A percentile compares a stretch with the other conserved stretches of the same genome.
These are phyloP conservation scores for Talinum fruticosum DNA, from an alignment of 148 eudicot species.

Conservation along the genomic window DNA sequence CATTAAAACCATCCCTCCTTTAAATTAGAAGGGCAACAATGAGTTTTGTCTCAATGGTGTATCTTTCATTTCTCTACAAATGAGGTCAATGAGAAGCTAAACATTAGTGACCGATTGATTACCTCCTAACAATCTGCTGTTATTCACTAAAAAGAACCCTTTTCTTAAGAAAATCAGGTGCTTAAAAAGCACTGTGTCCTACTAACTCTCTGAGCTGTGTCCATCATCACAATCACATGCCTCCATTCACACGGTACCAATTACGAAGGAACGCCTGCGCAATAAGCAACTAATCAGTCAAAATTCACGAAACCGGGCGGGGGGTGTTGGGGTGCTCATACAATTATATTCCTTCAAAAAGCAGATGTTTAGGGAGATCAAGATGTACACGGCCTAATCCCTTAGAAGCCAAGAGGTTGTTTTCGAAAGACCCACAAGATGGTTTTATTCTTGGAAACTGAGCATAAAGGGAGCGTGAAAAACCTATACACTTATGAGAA, in stretches of 20 bases:
- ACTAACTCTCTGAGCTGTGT: conserved; percentile 20
- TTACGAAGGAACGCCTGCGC: conserved; percentile 33
- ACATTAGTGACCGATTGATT: background rate
- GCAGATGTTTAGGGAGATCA: background rate
- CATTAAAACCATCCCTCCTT: conserved; percentile 23
- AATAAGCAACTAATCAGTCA: conserved; percentile 15
- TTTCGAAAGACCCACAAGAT: background rate
- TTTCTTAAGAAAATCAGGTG: conserved; percentile 11
- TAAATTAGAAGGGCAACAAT: conserved; percentile 29
- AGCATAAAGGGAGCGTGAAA: no score
- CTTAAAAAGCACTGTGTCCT: conserved; percentile 27
- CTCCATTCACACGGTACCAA: conserved; percentile 12
- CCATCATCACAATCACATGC: background rate
- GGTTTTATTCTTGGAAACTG: background rate
- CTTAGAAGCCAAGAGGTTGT: background rate
- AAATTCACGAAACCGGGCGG: no score
- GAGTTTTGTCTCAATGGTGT: conserved; percentile 1
- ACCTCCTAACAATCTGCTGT: conserved; percentile 24
- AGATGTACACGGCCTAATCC: background rate
- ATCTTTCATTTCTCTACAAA: conserved; percentile 1
- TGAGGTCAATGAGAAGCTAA: conserved; percentile 23
- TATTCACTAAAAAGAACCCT: conserved; percentile 13
- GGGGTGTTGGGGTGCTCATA: no score
- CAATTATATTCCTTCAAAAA: background rate
- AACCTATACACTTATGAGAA: background rate